A percentile compares a stretch with the other conserved stretches of the same genome.
phyloP scores from a whole-genome alignment of 1,139 yeast genomes.

The Geotrichum carabidarum region DNA sequence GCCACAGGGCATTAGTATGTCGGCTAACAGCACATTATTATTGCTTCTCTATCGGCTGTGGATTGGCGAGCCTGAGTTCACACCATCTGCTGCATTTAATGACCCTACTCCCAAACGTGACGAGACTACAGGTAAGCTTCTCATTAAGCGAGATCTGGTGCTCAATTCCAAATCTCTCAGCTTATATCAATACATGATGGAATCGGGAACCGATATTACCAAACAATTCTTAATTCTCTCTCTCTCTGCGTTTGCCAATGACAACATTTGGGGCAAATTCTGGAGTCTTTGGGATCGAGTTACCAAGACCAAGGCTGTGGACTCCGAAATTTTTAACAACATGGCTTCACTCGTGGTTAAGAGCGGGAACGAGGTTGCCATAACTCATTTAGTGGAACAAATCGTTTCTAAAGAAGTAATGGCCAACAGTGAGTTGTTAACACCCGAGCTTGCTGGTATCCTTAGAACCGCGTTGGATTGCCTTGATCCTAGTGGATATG shows the following conservation, averaged over 20 bases:
- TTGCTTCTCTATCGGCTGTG: conserved; percentile 32
- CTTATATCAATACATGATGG: conserved; percentile 27
- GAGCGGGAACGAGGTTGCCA: conserved; percentile 27
- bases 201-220: conserved; percentile 22
- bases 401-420: conserved; percentile 13
- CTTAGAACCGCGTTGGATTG: conserved; percentile 24
- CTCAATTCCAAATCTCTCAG: conserved; percentile 28
- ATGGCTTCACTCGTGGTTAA: conserved; percentile 33
- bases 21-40: conserved; percentile 26
- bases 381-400: conserved; percentile 26
- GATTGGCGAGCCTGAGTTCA: conserved; percentile 21
- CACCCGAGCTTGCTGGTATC: conserved; percentile 23
- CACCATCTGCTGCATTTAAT: conserved; percentile 26
- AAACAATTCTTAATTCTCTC: conserved; percentile 33
- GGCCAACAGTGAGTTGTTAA: conserved; percentile 17
- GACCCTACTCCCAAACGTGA: conserved; percentile 25
- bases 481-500: conserved; percentile 26
- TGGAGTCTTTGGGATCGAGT: conserved; percentile 35
- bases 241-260: conserved; percentile 40
- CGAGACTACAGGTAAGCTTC: conserved; percentile 20
- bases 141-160: conserved; percentile 21
- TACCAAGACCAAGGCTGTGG: conserved; percentile 21
- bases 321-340: conserved; percentile 26
- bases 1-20: conserved; percentile 28
- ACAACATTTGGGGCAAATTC: conserved; percentile 37